Evolutionary conservation across 129 eudicot species (phyloP), one percentile per base, ranked within the genome.

Genomic region (Flaveria sonorensis): DNA sequence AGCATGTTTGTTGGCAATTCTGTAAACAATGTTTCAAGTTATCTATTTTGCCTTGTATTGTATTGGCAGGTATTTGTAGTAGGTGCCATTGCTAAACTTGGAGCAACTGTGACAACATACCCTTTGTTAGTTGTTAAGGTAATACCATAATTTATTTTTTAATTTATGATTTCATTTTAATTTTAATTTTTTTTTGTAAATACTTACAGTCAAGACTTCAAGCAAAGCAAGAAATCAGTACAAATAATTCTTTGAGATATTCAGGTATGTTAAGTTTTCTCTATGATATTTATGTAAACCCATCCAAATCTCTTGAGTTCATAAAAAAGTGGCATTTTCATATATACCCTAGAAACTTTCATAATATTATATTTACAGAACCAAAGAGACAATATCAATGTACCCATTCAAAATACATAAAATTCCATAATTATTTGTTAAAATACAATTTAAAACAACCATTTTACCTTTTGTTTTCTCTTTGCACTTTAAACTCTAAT

Each of bases 91-190:
- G 96, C 98, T 14, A 94, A 94, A 83, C 92, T 94, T 57, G 98
- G 98, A 79, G 98, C 98, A 68, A 94, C 98, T 53, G 84, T 94
- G 53, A 81, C 81, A 64, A 94, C 98, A 71, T 94, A 94, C 55
- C 98, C 98, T 9, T 77, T 94, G 88, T 79, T 94, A 65, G 98
- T 94, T 73, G 98, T 93, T 66, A 93, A 90, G 98, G 98, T 76
- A 64, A 76, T 93, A 80, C 36, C 48, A 7, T 48, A 66, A 47
- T 68, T 32, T 70, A 11, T 57, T 62, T 14, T 40, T 71, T 43
- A 18, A 53, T 20, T 63, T 46, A 52, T 45, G 68, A 63, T 71
- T 74, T 26, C 39, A 42, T 24, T 75, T 74, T 56, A 43, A 61
- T 28, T 45, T 45, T 43, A 39, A 23, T 46, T 69, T 83, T 23